Base-by-base conservation (phyloP, 2,329 filamentous ascomycete genomes). In the Penicillium sp. region DNA sequence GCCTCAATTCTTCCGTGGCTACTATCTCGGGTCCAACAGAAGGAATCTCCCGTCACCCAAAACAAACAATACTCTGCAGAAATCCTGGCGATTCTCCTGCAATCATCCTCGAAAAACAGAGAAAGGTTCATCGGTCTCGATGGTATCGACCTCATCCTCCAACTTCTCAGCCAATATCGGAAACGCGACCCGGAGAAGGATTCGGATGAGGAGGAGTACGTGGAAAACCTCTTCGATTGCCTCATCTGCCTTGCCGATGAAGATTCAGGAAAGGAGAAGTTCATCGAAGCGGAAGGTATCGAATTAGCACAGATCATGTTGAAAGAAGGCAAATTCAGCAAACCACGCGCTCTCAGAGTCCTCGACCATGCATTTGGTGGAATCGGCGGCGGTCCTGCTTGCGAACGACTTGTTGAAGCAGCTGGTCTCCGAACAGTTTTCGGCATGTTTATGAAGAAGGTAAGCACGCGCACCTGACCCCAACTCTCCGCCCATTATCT, bases 1-100 rank as follows among this genome's bases (percentile, higher is more conserved):
- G 83, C 85, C 5, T 78, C 77, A 7, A 77, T 96, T 0, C 70
- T 97, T 7, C 77, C 82, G 40, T 97, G 91, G 91, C 81, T 99
- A 2, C 77, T 96, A 31, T 75, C 81, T 46, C 84, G 94, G 46
- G 88, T 91, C 58, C 86, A 89, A 62, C 81, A 80, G 52, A 82
- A 82, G 47, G 91, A 96, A 70, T 77, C 77, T 3, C 78, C 80
- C 0, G 84, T 95, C 1, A 82, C 85, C 5, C 94, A 99, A 70
- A 99, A 99, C 71, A 96, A 94, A 71, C 93, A 97, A 71, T 99
- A 97, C 71, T 85, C 92, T 0, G 91, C 93, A 14, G 94, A 99
- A 74, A 85, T 97, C 7, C 79, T 99, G 2, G 92, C 93, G 11
- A 94, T 99, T 51, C 77, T 99, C 8, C 81, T 93, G 16, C 92